These are phyloP conservation scores for Hsuehochloa calcarea DNA, from an alignment of 176 grass and related monocot species.

Conservation along the genomic window DNA sequence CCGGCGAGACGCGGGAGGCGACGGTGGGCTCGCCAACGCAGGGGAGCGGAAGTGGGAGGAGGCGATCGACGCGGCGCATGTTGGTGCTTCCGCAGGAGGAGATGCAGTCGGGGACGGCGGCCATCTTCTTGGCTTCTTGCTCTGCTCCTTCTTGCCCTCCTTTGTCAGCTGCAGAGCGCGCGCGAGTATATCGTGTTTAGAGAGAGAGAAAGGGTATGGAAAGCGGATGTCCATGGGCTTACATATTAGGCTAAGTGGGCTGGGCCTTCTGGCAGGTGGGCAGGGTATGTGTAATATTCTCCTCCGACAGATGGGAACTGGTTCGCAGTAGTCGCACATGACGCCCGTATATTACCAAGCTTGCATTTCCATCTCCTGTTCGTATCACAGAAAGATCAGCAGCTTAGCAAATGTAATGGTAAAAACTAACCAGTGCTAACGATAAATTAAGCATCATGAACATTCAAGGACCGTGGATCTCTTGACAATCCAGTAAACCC, in stretches of 20 bases:
- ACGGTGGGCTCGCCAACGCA: constrained; percentile 44
- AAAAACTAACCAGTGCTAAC: not conserved
- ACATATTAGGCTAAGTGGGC: not conserved
- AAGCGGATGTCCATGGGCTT: not conserved
- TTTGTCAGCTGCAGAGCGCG: constrained; percentile 30
- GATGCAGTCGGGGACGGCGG: constrained; percentile 12
- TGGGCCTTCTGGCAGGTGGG: constrained; percentile 21
- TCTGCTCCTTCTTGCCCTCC: constrained; percentile 2
- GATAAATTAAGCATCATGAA: not conserved
- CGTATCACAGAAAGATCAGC: not conserved
- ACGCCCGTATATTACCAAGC: not conserved
- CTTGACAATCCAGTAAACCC: not conserved
- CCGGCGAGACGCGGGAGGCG: constrained; percentile 41
- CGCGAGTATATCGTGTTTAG: not conserved
- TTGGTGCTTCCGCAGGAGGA: constrained; percentile 50
- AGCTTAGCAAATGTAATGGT: not conserved
- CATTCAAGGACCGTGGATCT: not conserved
- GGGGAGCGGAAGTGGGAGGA: constrained; percentile 33
- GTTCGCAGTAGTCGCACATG: not conserved
- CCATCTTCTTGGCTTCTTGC: constrained; percentile 50
- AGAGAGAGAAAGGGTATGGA: not conserved
- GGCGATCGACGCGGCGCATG: constrained; percentile 34
- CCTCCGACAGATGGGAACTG: not conserved
- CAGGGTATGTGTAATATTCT: not conserved
- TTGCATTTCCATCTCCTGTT: not conserved